Conservation (phyloP, 345 rosid species). For the Eucalyptus marginata region DNA sequence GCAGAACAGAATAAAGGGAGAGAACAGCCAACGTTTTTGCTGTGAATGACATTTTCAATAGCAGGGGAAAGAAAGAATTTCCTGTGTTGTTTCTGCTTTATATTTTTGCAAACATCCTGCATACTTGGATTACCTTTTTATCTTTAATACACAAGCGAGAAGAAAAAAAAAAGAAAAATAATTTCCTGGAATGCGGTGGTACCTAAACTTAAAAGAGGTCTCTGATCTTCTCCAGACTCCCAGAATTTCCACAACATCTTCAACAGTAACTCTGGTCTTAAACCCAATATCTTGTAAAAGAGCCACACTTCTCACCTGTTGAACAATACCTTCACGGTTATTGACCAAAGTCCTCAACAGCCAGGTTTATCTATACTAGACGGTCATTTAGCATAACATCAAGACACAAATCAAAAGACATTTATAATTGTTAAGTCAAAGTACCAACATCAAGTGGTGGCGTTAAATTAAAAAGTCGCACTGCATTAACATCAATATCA, state of each 20-base stretch:
- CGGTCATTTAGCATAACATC: neutral
- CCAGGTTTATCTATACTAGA: neutral
- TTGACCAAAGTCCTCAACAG: neutral
- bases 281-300: constrained; percentile 57
- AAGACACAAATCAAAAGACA: neutral
- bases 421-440: neutral
- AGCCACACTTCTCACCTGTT: constrained; percentile 61
- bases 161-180: neutral
- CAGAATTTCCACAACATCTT: constrained; percentile 47
- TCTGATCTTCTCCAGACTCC: constrained; percentile 37
- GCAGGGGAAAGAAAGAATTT: neutral
- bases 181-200: neutral
- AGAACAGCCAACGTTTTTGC: neutral
- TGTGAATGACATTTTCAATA: neutral
- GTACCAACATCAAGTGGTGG: neutral
- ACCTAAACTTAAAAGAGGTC: constrained; percentile 66
- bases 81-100: neutral
- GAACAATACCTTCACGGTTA: neutral
- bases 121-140: neutral
- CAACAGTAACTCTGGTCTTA: constrained; percentile 53
- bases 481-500: neutral
- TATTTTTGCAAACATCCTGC: neutral
- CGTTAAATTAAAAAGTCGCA: neutral
- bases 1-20: neutral
- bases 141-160: neutral